phyloP scores from a whole-genome alignment of 129 eudicot species.

The Centrapalus pauciflorus region DNA sequence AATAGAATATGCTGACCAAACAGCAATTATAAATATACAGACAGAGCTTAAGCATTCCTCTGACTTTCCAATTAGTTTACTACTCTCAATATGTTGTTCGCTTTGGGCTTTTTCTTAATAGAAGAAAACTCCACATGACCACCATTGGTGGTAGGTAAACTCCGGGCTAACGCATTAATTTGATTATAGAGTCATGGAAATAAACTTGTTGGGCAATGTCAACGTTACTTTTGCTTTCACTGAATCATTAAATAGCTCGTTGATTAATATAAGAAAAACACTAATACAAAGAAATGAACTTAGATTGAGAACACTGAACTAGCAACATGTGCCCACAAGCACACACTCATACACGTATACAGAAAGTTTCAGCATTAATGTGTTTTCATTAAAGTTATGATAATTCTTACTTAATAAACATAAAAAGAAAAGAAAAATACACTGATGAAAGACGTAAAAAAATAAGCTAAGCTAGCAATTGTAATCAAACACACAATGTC shows the following conservation, averaged over 20 bases:
- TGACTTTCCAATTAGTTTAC: background rate
- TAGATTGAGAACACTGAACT: background rate
- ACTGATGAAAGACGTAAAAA: background rate
- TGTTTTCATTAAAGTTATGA: background rate
- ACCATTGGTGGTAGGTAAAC: no score
- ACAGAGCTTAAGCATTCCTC: background rate
- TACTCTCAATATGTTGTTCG: background rate
- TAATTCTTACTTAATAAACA: background rate
- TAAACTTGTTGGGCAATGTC: background rate
- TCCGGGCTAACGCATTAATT: no score
- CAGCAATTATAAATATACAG: background rate
- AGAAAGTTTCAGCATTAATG: background rate
- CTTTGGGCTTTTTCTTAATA: no score
- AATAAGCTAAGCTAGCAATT: constrained; percentile 2
- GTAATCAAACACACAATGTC: background rate
- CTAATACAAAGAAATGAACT: background rate
- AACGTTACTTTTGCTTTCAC: background rate
- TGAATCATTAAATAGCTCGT: constrained; percentile 3
- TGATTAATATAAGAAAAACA: background rate
- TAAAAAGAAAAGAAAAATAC: background rate
- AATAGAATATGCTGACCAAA: constrained; percentile 1
- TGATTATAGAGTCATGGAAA: background rate
- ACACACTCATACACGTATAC: background rate
- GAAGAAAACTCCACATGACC: no score
- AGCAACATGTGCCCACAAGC: background rate